Evolutionary conservation across 202 grass and related monocot species (phyloP).

Genomic region (Saccharum hybrid): DNA sequence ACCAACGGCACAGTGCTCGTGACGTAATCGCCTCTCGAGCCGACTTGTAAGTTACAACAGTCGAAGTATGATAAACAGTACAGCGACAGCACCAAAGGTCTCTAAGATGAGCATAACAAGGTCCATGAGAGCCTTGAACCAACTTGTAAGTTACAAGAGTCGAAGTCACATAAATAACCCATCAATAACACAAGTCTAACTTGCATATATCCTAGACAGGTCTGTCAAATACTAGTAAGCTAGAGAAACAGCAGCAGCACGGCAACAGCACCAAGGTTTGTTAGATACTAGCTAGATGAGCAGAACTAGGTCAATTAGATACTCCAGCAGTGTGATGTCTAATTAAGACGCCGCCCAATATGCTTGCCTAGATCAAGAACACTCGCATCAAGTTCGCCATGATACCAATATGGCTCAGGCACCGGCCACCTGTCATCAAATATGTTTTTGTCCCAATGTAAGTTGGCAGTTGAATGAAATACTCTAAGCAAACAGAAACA

Average conservation of each 20-base stretch:
- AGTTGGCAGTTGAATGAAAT: neutral
- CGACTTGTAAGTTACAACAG: too few relatives aligned
- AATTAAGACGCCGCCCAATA: neutral
- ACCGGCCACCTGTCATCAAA: conserved; percentile 40
- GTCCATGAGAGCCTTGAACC: neutral
- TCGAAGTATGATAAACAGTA: too few relatives aligned
- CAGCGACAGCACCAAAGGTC: too few relatives aligned
- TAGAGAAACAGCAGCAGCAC: neutral
- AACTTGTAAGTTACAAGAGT: neutral
- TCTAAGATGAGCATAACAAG: neutral
- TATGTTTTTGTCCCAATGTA: neutral
- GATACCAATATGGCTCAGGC: conserved; percentile 30
- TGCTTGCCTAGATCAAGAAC: neutral
- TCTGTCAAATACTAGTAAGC: neutral
- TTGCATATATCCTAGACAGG: neutral
- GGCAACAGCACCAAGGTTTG: neutral
- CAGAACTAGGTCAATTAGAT: neutral
- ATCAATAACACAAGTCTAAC: neutral
- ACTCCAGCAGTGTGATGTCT: neutral
- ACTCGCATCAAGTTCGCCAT: conserved; percentile 12
- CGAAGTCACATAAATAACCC: neutral
- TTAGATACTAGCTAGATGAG: neutral
- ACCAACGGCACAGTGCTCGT: too few relatives aligned
- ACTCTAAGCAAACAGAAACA: neutral
- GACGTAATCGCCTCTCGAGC: too few relatives aligned